A percentile compares a stretch with the other conserved stretches of the same genome.
Conservation (phyloP, 305 asterid genomes). For the Solanum hybrid region DNA sequence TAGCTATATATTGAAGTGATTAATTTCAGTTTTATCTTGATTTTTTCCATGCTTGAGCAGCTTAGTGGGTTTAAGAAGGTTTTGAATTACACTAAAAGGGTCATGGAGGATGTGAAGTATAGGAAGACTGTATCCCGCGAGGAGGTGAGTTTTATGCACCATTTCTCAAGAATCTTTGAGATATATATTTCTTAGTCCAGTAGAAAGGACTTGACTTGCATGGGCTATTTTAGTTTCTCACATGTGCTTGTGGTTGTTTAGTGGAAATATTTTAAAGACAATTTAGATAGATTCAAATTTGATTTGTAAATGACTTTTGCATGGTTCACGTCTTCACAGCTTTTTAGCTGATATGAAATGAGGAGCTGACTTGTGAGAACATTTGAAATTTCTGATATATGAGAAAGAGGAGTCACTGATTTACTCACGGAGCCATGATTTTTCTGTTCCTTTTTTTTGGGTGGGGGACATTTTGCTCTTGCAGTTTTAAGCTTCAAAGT, state of each 20-base stretch:
- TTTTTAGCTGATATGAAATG: background rate
- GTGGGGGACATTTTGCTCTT: background rate
- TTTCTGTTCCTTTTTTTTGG: background rate
- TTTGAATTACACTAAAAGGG: conserved; percentile 84
- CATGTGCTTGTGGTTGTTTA: background rate
- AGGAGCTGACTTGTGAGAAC: background rate
- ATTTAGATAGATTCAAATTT: background rate
- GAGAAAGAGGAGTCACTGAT: background rate
- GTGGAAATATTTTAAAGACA: background rate
- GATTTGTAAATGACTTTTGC: background rate
- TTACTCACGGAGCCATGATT: background rate
- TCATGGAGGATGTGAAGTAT: conserved; percentile 79
- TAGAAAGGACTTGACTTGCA: background rate
- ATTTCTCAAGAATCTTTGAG: background rate
- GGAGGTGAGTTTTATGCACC: conserved; percentile 48
- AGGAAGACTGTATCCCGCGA: conserved; percentile 87
- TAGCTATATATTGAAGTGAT: conserved; percentile 2
- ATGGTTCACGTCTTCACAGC: background rate
- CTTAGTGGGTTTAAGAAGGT: conserved; percentile 99
- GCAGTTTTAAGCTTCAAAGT: background rate
- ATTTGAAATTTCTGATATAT: background rate
- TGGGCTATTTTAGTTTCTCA: background rate
- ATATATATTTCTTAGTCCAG: background rate
- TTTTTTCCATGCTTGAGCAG: conserved; percentile 44
- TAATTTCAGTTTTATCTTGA: background rate